Percentiles rank a stretch among this genome's conserved stretches.
These are phyloP conservation scores for Arachnopeziza araneosa DNA, from an alignment of 2,329 filamentous ascomycete species.

Conservation along the genomic window DNA sequence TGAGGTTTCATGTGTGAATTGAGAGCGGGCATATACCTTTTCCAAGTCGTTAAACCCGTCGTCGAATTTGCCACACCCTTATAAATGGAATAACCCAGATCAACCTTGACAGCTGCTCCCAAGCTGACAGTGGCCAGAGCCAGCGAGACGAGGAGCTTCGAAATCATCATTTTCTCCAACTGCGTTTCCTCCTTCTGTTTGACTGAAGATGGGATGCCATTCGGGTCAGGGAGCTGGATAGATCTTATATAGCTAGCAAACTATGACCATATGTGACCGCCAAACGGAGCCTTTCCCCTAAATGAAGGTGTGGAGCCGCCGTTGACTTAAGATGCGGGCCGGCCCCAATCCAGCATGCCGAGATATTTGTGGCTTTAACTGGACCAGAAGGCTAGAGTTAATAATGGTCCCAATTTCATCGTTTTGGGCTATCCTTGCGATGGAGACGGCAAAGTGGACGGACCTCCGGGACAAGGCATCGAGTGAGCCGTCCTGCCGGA, in stretches of 20 bases:
- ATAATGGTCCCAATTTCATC: neutral
- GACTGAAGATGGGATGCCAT: neutral
- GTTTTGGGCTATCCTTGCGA: neutral
- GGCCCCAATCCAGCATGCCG: neutral
- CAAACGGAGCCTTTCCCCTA: too few relatives aligned
- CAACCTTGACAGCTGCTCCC: slow-evolving; percentile 24
- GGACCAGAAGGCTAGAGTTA: neutral
- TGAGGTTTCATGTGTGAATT: slow-evolving; percentile 16
- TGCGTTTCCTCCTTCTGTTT: neutral
- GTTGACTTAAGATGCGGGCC: neutral
- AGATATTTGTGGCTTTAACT: neutral
- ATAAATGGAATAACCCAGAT: slow-evolving; percentile 43
- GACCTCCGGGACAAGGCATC: neutral
- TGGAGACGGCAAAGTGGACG: neutral
- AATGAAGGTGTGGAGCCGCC: neutral
- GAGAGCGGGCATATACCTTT: slow-evolving; percentile 32
- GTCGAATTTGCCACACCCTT: slow-evolving; percentile 36
- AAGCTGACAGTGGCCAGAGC: neutral
- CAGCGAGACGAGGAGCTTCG: neutral
- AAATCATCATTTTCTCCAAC: neutral
- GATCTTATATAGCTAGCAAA: neutral
- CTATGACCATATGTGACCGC: neutral
- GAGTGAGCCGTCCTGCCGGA: neutral
- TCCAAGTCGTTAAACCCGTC: slow-evolving; percentile 38
- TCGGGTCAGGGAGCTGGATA: neutral